phyloP scores from a whole-genome alignment of 768 basidiomycete species.

The Boletus barrowsii region DNA sequence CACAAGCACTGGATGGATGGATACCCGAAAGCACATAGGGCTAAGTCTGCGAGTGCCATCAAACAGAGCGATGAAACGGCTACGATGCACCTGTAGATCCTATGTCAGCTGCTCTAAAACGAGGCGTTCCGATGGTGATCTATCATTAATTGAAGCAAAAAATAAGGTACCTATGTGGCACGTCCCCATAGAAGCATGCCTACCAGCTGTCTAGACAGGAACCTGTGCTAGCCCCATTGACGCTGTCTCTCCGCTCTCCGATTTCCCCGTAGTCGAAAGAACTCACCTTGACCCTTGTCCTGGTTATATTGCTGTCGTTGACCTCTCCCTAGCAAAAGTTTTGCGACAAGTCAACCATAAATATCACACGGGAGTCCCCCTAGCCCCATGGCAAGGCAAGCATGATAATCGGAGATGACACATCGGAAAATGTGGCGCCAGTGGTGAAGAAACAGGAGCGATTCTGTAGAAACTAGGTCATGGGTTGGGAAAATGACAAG shows the following conservation, averaged over 20 bases:
- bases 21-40: neutral
- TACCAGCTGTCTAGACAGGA: slow-evolving; percentile 5
- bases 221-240: slow-evolving; percentile 1
- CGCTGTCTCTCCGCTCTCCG: slow-evolving; percentile 2
- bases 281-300: neutral
- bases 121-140: neutral
- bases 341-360: neutral
- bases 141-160: neutral
- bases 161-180: neutral
- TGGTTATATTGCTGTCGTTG: slow-evolving; percentile 1
- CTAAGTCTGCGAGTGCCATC: neutral
- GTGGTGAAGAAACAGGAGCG: neutral
- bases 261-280: neutral
- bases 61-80: neutral
- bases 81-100: neutral
- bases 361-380: neutral
- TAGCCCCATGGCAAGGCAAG: neutral
- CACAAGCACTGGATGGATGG: slow-evolving; percentile 1
- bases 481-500: neutral
- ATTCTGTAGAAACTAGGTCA: neutral
- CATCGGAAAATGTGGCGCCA: neutral
- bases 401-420: neutral
- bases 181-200: neutral
- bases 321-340: neutral
- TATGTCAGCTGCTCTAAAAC: too few species aligned